Conservation (phyloP, 768 basidiomycete genomes). For the Termitomyces eurrhizus region DNA sequence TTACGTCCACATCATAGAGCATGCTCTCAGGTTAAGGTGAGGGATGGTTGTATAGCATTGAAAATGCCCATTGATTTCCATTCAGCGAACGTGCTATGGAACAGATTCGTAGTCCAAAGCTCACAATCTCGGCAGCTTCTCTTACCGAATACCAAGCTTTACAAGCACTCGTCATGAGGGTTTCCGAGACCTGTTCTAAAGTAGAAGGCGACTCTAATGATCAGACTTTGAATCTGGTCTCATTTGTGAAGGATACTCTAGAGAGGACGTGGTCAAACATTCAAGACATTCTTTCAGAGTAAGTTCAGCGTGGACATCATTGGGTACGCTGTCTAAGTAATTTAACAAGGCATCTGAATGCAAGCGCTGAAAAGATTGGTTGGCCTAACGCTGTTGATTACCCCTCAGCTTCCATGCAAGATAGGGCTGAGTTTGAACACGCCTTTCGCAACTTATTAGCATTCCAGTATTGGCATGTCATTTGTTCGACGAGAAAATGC, state of each 20-base stretch:
- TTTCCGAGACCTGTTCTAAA: slow-evolving; percentile 38
- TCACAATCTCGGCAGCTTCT: slow-evolving; percentile 37
- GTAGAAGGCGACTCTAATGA: slow-evolving; percentile 45
- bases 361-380: slow-evolving; percentile 66
- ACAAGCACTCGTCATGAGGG: slow-evolving; percentile 53
- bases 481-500: neutral
- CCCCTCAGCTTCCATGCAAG: slow-evolving; percentile 38
- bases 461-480: slow-evolving; percentile 74
- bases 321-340: slow-evolving; percentile 8
- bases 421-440: slow-evolving; percentile 64
- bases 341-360: slow-evolving; percentile 50
- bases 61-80: slow-evolving; percentile 8
- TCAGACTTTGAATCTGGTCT: slow-evolving; percentile 54
- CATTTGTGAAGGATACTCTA: slow-evolving; percentile 58
- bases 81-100: slow-evolving; percentile 55
- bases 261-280: slow-evolving; percentile 77
- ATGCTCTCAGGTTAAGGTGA: slow-evolving; percentile 70
- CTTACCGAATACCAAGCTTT: slow-evolving; percentile 59
- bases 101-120: slow-evolving; percentile 39
- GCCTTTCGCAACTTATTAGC: slow-evolving; percentile 74
- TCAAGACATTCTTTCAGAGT: slow-evolving; percentile 62
- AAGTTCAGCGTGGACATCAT: slow-evolving; percentile 19
- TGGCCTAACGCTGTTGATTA: slow-evolving; percentile 85
- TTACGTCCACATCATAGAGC: slow-evolving; percentile 74
- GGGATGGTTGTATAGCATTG: slow-evolving; percentile 10